Evolutionary conservation across 2,329 filamentous ascomycete species (phyloP).

Genomic region (Penicillium sclerotigenum): DNA sequence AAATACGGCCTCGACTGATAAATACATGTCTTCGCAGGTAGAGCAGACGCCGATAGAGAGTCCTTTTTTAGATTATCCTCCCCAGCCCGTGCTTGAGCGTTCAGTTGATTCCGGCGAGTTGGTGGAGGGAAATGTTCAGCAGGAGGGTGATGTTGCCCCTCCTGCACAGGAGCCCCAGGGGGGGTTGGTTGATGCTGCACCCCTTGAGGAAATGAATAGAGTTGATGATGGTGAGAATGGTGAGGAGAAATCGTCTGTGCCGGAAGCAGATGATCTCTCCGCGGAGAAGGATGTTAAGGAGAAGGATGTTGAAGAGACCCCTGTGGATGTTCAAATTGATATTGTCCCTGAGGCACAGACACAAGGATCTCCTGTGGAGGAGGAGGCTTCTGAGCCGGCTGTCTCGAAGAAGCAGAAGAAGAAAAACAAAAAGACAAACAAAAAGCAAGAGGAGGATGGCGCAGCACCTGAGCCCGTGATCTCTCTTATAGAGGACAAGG

Average conservation of each 20-base stretch:
- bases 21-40: slow-evolving; percentile 45
- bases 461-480: slow-evolving; percentile 2
- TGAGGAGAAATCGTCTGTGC: slow-evolving; percentile 2
- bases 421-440: slow-evolving; percentile 18
- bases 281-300: slow-evolving; percentile 5
- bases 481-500: slow-evolving; percentile 18
- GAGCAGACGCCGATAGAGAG: slow-evolving; percentile 36
- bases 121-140: slow-evolving; percentile 8
- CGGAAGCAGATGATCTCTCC: slow-evolving; percentile 1
- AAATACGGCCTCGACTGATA: slow-evolving; percentile 45
- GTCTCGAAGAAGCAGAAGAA: slow-evolving; percentile 23
- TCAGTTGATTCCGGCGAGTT: slow-evolving; percentile 22
- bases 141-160: slow-evolving; percentile 6
- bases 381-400: slow-evolving; percentile 8
- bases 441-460: slow-evolving; percentile 11
- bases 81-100: slow-evolving; percentile 32
- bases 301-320: slow-evolving; percentile 1
- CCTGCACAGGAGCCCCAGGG: slow-evolving; percentile 6
- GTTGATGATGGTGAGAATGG: not conserved
- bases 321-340: slow-evolving; percentile 7
- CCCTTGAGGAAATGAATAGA: not conserved
- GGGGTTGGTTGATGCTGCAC: not conserved
- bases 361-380: slow-evolving; percentile 1
- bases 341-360: not conserved
- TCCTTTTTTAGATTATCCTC: slow-evolving; percentile 32